phyloP scores from a whole-genome alignment of 345 rosid genomes.

The Isatis tinctoria region DNA sequence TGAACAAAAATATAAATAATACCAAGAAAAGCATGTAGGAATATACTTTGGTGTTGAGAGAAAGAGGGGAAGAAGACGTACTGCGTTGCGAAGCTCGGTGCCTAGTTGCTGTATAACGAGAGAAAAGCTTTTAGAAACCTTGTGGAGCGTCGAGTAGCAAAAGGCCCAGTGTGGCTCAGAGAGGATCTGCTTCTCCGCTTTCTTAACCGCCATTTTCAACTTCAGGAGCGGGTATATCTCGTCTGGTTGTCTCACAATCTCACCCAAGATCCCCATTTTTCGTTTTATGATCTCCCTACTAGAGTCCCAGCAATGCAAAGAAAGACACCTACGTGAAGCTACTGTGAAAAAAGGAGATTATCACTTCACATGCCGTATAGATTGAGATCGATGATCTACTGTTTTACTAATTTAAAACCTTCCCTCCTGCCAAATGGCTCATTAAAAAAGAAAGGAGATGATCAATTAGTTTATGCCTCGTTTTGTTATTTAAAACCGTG shows the following conservation, averaged over 20 bases:
- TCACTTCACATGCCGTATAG: not conserved
- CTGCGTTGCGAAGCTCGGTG: not conserved
- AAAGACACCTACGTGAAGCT: not conserved
- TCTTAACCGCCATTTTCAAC: not conserved
- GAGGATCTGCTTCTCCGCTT: not conserved
- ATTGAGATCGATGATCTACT: not conserved
- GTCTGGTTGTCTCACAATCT: not conserved
- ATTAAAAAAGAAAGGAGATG: not conserved
- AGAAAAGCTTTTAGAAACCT: not conserved
- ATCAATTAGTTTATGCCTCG: too few species aligned
- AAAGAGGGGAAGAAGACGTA: not conserved
- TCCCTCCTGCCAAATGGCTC: not conserved
- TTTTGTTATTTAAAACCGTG: too few species aligned
- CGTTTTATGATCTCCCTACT: not conserved
- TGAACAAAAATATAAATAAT: too few species aligned
- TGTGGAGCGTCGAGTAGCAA: not conserved
- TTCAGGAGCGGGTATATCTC: not conserved
- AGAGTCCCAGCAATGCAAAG: not conserved
- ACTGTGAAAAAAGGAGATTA: not conserved
- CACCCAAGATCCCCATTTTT: not conserved
- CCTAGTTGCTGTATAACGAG: not conserved
- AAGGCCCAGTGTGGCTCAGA: not conserved
- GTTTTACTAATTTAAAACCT: not conserved
- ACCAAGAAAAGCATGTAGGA: not conserved
- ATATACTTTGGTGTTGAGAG: not conserved